Evolutionary conservation across 768 basidiomycete species (phyloP).

Genomic region (Termitomyces sp.): DNA sequence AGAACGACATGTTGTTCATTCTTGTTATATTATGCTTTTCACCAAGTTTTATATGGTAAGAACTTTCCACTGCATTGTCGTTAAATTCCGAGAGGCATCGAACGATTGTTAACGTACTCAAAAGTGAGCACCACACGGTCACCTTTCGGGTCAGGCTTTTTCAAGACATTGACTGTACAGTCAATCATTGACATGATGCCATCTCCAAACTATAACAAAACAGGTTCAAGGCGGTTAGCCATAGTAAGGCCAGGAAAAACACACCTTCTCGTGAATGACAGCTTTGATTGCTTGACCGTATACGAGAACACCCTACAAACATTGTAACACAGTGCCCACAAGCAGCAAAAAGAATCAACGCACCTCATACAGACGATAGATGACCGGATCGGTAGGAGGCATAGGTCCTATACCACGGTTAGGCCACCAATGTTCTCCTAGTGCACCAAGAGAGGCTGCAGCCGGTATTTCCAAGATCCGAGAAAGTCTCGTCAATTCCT

Average conservation of each 20-base stretch:
- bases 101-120: constrained; percentile 45
- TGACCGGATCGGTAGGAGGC: constrained; percentile 72
- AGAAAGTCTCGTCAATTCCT: constrained; percentile 52
- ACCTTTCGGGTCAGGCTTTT: constrained; percentile 71
- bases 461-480: constrained; percentile 42
- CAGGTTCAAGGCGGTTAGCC: background rate
- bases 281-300: constrained; percentile 82
- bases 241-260: background rate
- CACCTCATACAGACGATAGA: constrained; percentile 81
- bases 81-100: background rate
- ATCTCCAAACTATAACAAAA: constrained; percentile 59
- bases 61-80: constrained; percentile 58
- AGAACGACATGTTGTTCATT: background rate
- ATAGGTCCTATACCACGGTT: constrained; percentile 64
- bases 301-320: constrained; percentile 55
- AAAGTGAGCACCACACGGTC: constrained; percentile 77
- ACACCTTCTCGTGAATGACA: constrained; percentile 72
- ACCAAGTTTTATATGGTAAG: constrained; percentile 71
- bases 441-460: constrained; percentile 30
- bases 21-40: constrained; percentile 8
- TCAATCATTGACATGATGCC: constrained; percentile 91
- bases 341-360: constrained; percentile 1
- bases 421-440: constrained; percentile 72
- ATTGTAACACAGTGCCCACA: background rate
- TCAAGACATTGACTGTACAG: constrained; percentile 62